These are phyloP conservation scores for Eucalyptus sp. DNA, from an alignment of 345 rosid genomes.

Conservation along the genomic window DNA sequence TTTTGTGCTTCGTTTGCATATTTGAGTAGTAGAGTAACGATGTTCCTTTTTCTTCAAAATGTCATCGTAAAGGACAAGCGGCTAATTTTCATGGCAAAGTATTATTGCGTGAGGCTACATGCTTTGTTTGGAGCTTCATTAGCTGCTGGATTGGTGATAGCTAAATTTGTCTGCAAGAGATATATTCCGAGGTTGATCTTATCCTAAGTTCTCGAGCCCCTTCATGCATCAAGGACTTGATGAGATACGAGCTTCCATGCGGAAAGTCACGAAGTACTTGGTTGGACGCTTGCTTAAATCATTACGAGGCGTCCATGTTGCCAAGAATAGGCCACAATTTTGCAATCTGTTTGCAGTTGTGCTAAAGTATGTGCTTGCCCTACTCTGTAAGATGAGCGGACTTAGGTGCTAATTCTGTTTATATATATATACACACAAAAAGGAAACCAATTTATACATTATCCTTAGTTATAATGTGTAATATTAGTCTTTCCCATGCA, in stretches of 20 bases:
- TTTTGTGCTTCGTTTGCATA: background rate
- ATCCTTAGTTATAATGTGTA: background rate
- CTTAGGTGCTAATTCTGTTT: background rate
- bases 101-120: slow-evolving; percentile 81
- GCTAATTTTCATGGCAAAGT: slow-evolving; percentile 89
- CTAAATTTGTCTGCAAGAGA: slow-evolving; percentile 14
- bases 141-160: slow-evolving; percentile 48
- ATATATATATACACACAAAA: background rate
- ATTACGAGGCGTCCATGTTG: background rate
- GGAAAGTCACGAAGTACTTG: background rate
- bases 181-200: background rate
- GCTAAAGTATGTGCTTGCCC: background rate
- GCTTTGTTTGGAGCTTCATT: slow-evolving; percentile 71
- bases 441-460: background rate
- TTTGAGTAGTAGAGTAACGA: background rate
- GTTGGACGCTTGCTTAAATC: background rate
- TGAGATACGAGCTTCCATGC: background rate
- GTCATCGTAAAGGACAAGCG: slow-evolving; percentile 35
- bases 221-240: background rate
- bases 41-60: background rate
- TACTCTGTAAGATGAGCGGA: background rate
- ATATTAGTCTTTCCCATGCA: background rate
- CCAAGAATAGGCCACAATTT: background rate
- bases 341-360: background rate
- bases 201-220: background rate